Conservation (phyloP, 2,329 filamentous ascomycete species). For the Furcasterigmium furcatum region DNA sequence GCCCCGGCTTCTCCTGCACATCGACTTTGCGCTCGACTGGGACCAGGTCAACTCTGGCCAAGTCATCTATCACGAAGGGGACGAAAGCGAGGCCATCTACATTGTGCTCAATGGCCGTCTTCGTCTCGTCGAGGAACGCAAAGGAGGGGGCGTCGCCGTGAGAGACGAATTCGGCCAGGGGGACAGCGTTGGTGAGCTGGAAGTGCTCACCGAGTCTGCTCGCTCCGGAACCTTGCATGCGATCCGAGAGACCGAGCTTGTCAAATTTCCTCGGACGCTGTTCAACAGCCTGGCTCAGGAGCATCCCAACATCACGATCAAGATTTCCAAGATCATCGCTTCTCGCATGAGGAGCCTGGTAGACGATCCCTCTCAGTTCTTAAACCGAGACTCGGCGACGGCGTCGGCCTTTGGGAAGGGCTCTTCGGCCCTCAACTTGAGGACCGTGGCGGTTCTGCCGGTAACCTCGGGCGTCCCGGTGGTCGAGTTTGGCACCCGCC, state of each 20-base stretch:
- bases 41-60: conserved; percentile 94
- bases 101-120: conserved; percentile 93
- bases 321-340: conserved; percentile 97
- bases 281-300: conserved; percentile 98
- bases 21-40: conserved; percentile 98
- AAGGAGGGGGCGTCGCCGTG: conserved; percentile 79
- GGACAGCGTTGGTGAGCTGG: conserved; percentile 94
- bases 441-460: conserved; percentile 88
- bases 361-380: conserved; percentile 71
- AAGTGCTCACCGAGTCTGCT: conserved; percentile 91
- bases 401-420: conserved; percentile 61
- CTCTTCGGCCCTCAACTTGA: conserved; percentile 85
- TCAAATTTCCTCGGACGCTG: conserved; percentile 90
- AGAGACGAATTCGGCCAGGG: conserved; percentile 94
- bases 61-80: conserved; percentile 87
- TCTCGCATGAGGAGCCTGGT: conserved; percentile 88
- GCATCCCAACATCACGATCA: conserved; percentile 97
- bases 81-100: conserved; percentile 98
- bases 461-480: conserved; percentile 91
- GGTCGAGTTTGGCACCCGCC: conserved; percentile 85
- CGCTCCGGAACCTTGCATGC: conserved; percentile 91
- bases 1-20: conserved; percentile 87
- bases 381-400: conserved; percentile 58
- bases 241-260: conserved; percentile 92
- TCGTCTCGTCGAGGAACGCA: conserved; percentile 76